Evolutionary conservation across 2,329 filamentous ascomycete species (phyloP), one percentile per base, ranked within the genome.

Genomic region (Cercospora citrullina): DNA sequence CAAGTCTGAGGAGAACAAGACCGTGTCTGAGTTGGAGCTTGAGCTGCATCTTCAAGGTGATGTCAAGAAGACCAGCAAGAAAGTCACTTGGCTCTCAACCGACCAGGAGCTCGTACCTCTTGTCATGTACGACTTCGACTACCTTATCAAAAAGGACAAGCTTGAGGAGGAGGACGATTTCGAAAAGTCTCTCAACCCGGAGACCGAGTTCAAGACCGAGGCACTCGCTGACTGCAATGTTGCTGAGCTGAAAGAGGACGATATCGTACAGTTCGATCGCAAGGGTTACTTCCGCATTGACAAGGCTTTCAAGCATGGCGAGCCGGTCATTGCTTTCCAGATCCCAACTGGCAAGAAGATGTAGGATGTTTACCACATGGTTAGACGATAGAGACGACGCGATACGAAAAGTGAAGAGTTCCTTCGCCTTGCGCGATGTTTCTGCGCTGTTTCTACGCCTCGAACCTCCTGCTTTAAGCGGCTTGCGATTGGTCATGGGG

Each of bases 61-160:
- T 79, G 92, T 98, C 80, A 97, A 96, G 85, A 90, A 92, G 77
- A 98, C 94, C 0, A 89, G 93, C 77, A 97, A 97, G 88, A 98
- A 98, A 85, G 88, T 98, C 42, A 97, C 94, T 0, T 98, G 94
- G 94, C 84, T 98, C 59, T 90, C 92, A 1, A 87, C 86, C 0
- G 87, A 92, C 72, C 91, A 94, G 81, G 87, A 91, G 67, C 86
- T 97, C 0, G 85, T 96, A 14, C 89, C 90, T 7, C 89, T 95
- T 23, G 92, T 97, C 80, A 86, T 97, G 10, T 94, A 94, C 81
- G 93, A 97, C 74, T 98, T 97, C 79, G 94, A 97, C 81, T 94
- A 96, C 82, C 86, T 98, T 60, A 91, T 98, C 77, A 96, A 91
- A 68, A 98, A 97, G 85, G 94, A 98, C 79, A 94, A 95, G 78